Conservation (phyloP, 257 asterid genomes). For the Paraleonurus japonicus region DNA sequence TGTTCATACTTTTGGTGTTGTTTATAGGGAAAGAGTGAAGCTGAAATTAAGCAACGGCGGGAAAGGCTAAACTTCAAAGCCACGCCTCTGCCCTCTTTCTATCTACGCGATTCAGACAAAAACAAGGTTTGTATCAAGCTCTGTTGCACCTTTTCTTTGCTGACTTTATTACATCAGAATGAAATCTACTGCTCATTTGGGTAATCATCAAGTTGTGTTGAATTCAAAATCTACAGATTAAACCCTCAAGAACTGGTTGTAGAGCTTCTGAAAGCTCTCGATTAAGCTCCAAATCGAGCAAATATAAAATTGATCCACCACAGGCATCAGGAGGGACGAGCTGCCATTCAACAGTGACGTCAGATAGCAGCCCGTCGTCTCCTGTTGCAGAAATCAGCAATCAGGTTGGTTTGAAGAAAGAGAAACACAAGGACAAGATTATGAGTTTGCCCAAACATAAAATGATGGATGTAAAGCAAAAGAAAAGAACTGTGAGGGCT, state of each 20-base stretch:
- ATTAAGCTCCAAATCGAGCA: constrained; percentile 23
- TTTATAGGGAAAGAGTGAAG: constrained; percentile 56
- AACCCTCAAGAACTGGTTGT: constrained; percentile 26
- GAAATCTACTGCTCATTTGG: background rate
- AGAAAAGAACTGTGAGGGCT: constrained; percentile 25
- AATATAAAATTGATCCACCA: too few relatives aligned
- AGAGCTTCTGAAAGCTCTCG: constrained; percentile 26
- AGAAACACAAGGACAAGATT: constrained; percentile 31
- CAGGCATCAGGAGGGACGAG: constrained; percentile 39
- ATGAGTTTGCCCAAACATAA: constrained; percentile 18
- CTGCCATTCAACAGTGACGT: constrained; percentile 41
- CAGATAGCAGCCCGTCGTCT: constrained; percentile 45
- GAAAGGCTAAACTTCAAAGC: constrained; percentile 73
- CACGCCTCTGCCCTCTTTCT: constrained; percentile 71
- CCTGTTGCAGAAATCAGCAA: constrained; percentile 33
- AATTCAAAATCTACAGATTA: background rate
- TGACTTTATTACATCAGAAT: background rate
- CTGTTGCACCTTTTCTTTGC: background rate
- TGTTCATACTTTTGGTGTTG: background rate
- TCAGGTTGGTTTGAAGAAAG: constrained; percentile 23
- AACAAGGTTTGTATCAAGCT: constrained; percentile 36
- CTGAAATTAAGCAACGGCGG: constrained; percentile 56
- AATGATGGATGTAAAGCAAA: constrained; percentile 34
- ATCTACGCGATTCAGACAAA: constrained; percentile 36
- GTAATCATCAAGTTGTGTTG: background rate